Base-by-base conservation (phyloP, 805 yeast genomes). In the Metschnikowia dekortorum region DNA sequence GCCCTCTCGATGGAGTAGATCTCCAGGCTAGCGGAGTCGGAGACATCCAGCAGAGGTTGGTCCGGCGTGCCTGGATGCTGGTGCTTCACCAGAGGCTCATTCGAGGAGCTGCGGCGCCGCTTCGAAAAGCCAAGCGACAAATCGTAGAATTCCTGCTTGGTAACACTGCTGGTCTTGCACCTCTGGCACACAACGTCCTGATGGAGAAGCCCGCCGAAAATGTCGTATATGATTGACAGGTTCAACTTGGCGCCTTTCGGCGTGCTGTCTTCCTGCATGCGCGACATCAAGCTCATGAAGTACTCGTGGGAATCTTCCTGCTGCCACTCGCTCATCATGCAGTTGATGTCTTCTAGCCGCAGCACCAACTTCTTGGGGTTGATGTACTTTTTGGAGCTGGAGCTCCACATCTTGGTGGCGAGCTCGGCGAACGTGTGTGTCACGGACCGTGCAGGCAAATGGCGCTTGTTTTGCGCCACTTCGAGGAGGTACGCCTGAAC, bases 271-370 rank as follows among this genome's bases (percentile, higher is more conserved):
- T 91, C 97, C 68, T 91, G 98, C 47, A 91, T 70, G 47, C 97
- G 72, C 7, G 92, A 82, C 77, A 91, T 78, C 53, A 91, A 73
- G 10, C 96, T 88, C 97, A 91, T 91, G 66, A 86, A 89, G 70
- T 91, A 94, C 69, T 94, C 99, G 68, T 94, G 99, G 0, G 96
- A 87, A 68, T 94, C 99, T 68, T 94, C 98, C 67, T 94, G 99
- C 68, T 89, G 91, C 96, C 96, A 91, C 65, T 85, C 94, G 41
- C 90, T 83, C 96, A 91, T 89, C 96, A 89, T 88, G 65, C 96
- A 89, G 67, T 90, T 90, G 60, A 92, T 89, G 60, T 89, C 96
- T 45, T 80, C 87, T 50, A 88, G 72, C 56, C 89, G 76, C 46
- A 76, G 75, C 51, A 88, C 84, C 59, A 90, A 74, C 61, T 80